These are phyloP conservation scores for Clavispora phyllophila DNA, from an alignment of 805 yeast species.

Conservation along the genomic window DNA sequence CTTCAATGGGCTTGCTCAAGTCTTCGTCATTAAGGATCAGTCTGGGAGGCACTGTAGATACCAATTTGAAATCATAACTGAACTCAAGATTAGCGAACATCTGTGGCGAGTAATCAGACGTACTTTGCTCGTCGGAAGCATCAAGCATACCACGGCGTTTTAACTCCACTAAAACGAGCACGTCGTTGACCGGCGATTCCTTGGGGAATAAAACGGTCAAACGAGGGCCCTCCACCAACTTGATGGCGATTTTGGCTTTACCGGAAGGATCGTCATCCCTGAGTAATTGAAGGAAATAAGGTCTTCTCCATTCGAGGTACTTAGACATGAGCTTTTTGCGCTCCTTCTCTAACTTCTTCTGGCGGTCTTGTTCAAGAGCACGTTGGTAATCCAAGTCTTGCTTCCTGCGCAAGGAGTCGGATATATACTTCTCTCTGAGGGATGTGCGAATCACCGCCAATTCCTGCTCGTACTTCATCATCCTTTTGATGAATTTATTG, in stretches of 20 bases:
- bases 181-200: constrained; percentile 22
- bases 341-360: constrained; percentile 32
- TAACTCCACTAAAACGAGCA: constrained; percentile 33
- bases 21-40: constrained; percentile 22
- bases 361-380: constrained; percentile 64
- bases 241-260: constrained; percentile 62
- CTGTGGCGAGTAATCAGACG: not conserved
- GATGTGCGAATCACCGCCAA: constrained; percentile 59
- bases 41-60: constrained; percentile 37
- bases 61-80: constrained; percentile 26
- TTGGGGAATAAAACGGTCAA: constrained; percentile 32
- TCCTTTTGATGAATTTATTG: constrained; percentile 38
- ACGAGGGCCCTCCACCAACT: constrained; percentile 61
- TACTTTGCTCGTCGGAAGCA: constrained; percentile 8
- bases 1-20: constrained; percentile 45
- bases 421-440: constrained; percentile 52
- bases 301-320: constrained; percentile 27
- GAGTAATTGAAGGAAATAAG: constrained; percentile 24
- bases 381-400: constrained; percentile 77
- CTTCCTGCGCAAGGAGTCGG: constrained; percentile 55
- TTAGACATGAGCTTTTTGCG: constrained; percentile 32
- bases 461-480: constrained; percentile 56
- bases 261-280: constrained; percentile 11
- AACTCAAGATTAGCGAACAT: constrained; percentile 21
- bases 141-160: constrained; percentile 38